Evolutionary conservation across 75 land plant genomes (phyloP).

Genomic region (Sequoiadendron giganteum): DNA sequence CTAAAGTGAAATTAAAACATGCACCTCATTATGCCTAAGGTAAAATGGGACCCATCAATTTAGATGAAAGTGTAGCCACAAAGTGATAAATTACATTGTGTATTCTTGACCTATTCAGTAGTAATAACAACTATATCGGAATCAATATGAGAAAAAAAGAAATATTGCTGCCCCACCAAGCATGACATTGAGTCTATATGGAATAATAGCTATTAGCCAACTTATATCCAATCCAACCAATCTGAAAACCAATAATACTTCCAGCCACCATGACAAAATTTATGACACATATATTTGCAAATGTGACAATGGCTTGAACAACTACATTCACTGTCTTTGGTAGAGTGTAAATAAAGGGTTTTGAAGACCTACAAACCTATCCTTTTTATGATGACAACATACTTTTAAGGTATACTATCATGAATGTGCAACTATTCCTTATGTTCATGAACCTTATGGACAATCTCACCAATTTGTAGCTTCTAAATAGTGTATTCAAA

Average conservation of each 20-base stretch:
- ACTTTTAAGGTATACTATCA: too few relatives aligned
- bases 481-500: too few relatives aligned
- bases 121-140: slow-evolving; percentile 96
- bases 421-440: too few relatives aligned
- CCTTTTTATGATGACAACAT: too few relatives aligned
- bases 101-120: too few relatives aligned
- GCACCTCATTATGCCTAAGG: too few relatives aligned
- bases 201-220: slow-evolving; percentile 76
- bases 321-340: too few relatives aligned
- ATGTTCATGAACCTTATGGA: too few relatives aligned
- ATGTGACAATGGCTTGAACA: slow-evolving; percentile 73
- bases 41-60: slow-evolving; percentile 92
- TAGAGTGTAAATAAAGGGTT: too few relatives aligned
- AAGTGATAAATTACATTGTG: slow-evolving; percentile 90
- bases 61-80: slow-evolving; percentile 84
- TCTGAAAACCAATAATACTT: slow-evolving; percentile 68
- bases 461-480: too few relatives aligned
- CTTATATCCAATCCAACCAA: slow-evolving; percentile 88
- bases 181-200: slow-evolving; percentile 90
- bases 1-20: too few relatives aligned
- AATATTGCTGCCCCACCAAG: slow-evolving; percentile 98
- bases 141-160: slow-evolving; percentile 93
- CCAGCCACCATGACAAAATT: slow-evolving; percentile 91
- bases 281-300: slow-evolving; percentile 73
- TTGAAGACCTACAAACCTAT: too few relatives aligned